Evolutionary conservation across 2,329 filamentous ascomycete species (phyloP).

Genomic region (Coniochaeta hoffmannii): DNA sequence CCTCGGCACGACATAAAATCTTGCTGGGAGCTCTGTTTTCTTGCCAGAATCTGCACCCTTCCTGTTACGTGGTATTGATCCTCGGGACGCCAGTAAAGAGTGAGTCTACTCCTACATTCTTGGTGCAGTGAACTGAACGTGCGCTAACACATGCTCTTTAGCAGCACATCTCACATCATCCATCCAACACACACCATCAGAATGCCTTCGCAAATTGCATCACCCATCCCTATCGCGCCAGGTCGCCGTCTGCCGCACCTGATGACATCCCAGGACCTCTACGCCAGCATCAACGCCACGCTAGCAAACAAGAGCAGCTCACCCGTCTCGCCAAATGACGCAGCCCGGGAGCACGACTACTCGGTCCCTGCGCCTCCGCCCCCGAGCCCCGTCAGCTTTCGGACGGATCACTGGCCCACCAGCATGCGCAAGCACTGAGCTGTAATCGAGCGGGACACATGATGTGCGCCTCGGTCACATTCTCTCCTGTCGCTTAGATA

Average conservation of each 20-base stretch:
- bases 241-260: conserved; percentile 36
- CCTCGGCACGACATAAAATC: not conserved
- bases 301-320: conserved; percentile 34
- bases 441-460: not conserved
- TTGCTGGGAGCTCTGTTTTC: not conserved
- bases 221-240: conserved; percentile 40
- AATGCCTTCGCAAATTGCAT: conserved; percentile 37
- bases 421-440: conserved; percentile 9
- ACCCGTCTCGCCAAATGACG: conserved; percentile 39
- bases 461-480: not conserved
- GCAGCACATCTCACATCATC: not conserved
- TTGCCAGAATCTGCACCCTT: not conserved
- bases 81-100: not conserved
- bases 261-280: conserved; percentile 42
- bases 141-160: not conserved
- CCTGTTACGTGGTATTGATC: not conserved
- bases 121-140: not conserved
- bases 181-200: conserved; percentile 12
- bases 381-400: conserved; percentile 56
- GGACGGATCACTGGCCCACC: conserved; percentile 46
- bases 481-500: not conserved
- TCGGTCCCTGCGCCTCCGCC: conserved; percentile 58
- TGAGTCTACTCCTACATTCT: not conserved
- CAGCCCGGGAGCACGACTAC: conserved; percentile 52
- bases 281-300: conserved; percentile 44